Percentiles rank a stretch among this genome's conserved stretches.
Evolutionary conservation across 257 asterid species (phyloP).

Genomic region (Nicotiana otophora): DNA sequence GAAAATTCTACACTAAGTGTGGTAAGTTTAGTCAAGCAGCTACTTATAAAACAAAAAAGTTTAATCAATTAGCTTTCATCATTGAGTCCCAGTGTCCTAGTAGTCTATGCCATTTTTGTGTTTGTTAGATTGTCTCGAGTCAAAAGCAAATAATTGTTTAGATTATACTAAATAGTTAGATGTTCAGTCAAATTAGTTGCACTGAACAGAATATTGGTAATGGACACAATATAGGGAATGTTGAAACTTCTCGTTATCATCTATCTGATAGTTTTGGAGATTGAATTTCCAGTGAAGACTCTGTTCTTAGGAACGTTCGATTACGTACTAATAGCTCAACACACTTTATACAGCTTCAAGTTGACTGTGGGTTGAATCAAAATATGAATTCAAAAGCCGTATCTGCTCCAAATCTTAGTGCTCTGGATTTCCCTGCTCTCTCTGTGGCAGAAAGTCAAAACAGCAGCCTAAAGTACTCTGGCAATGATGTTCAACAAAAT

Average conservation of each 20-base stretch:
- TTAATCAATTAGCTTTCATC: neutral
- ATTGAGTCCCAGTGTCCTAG: neutral
- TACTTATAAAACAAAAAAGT: neutral
- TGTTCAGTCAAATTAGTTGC: neutral
- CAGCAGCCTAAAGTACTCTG: slow-evolving; percentile 39
- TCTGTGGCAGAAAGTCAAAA: slow-evolving; percentile 50
- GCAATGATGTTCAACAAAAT: slow-evolving; percentile 45
- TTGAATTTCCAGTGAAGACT: neutral
- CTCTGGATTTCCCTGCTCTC: slow-evolving; percentile 92
- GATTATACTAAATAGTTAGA: neutral
- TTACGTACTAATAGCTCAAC: neutral
- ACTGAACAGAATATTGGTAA: neutral
- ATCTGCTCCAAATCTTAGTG: slow-evolving; percentile 63
- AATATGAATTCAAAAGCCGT: slow-evolving; percentile 49
- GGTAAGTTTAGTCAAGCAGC: neutral
- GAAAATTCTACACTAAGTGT: neutral
- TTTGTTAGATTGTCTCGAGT: neutral
- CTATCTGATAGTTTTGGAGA: neutral
- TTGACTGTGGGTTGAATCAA: slow-evolving; percentile 60
- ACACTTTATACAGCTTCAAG: slow-evolving; percentile 49
- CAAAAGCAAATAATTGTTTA: neutral
- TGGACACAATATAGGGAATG: neutral
- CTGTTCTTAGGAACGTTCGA: neutral
- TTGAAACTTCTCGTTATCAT: neutral
- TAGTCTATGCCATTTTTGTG: neutral